Base-by-base conservation (phyloP, 768 basidiomycete genomes). In the Leucogyrophana mollusca region DNA sequence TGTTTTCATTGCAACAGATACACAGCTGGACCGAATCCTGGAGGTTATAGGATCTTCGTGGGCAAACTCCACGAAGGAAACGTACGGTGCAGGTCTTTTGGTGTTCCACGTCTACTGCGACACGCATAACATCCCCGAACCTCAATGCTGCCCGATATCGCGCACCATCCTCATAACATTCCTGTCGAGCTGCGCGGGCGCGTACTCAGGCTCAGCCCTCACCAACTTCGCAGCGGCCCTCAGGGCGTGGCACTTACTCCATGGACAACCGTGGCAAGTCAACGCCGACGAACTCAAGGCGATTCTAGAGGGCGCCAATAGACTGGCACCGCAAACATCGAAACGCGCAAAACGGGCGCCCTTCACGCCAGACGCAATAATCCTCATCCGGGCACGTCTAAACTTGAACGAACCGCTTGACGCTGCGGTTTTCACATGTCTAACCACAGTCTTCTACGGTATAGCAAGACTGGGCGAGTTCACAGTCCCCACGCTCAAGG, bases 241-340 rank as follows among this genome's bases (percentile, higher is more conserved):
- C 3, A 40, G 54, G 1, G 59, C 55, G 0, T 64, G 62, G 62
- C 62, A 64, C 25, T 38, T 63, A 3, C 13, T 59, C 0, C 59
- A 64, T 24, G 38, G 56, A 2, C 34, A 47, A 0, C 0, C 14
- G 0, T 64, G 62, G 61, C 3, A n/a, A 1, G 40, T 46, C 36
- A 48, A 58, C 33, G 14, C 34, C 1, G 17, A 35, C 0, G 56
- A 59, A 21, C n/a, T 56, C 9, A 51, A 62, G 2, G 41, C 50
- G 1, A 17, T 58, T 1, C n/a, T 65, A 0, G 10, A 47, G 1
- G 53, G 46, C 1, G 40, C 37, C 0, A 4, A 21, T 0, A 21
- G n/a, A 1, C 32, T 53, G 9, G 40, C 47, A 3, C 47, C 52
- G 1, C 1, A 35, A 2, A 21, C 41, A 2, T 33, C 37, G 0